These are phyloP conservation scores for Serendipita sp. DNA, from an alignment of 768 basidiomycete genomes.

Conservation along the genomic window DNA sequence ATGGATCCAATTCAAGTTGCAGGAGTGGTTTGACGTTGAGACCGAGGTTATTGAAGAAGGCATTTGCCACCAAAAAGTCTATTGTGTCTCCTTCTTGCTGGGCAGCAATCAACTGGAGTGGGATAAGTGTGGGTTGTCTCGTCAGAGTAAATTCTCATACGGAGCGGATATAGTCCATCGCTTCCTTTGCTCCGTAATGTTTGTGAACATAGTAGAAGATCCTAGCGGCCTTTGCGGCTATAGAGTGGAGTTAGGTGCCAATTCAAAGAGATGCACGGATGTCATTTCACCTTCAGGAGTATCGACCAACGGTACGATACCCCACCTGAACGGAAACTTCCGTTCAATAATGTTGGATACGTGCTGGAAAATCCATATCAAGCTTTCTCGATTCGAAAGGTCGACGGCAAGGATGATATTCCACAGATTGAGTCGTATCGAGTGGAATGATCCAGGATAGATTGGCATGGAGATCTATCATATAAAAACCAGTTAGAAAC, in stretches of 20 bases:
- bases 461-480: constrained; percentile 56
- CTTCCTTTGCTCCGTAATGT: constrained; percentile 44
- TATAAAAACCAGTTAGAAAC: constrained; percentile 10
- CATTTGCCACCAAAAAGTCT: constrained; percentile 7
- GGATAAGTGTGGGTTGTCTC: constrained; percentile 20
- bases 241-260: not conserved
- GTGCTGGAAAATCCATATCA: constrained; percentile 48
- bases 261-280: constrained; percentile 2
- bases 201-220: constrained; percentile 53
- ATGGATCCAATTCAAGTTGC: not conserved
- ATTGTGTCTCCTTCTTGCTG: constrained; percentile 18
- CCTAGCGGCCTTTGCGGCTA: constrained; percentile 55
- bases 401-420: constrained; percentile 76
- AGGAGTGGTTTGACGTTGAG: not conserved
- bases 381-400: constrained; percentile 42
- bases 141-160: constrained; percentile 24
- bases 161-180: constrained; percentile 43
- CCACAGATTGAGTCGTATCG: constrained; percentile 60
- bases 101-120: constrained; percentile 10
- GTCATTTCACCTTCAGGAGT: constrained; percentile 27
- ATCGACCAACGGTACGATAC: constrained; percentile 61
- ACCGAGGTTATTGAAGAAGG: constrained; percentile 16
- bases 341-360: constrained; percentile 58
- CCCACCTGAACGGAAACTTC: constrained; percentile 66
- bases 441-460: constrained; percentile 66